Base-by-base conservation (phyloP, 2,329 filamentous ascomycete genomes). In the Coleophoma crateriformis region DNA sequence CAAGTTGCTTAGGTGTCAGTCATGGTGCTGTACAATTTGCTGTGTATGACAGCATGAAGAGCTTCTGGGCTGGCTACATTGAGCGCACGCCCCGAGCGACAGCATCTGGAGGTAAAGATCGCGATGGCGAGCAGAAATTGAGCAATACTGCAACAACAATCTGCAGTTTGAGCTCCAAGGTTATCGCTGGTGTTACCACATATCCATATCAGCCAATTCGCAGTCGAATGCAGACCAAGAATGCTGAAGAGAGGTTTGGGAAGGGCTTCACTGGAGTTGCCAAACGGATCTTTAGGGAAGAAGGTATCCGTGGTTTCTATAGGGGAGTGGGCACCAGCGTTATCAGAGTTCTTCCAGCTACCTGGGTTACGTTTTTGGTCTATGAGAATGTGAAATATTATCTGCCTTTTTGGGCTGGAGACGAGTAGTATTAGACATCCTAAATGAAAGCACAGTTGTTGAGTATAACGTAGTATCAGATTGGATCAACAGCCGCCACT, bases 21-120 rank as follows among this genome's bases (percentile, higher is more conserved):
- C 94, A 99, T 67, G 92, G 92, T 38, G 91, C 92, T 3, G 85
- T 99, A 22, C 94, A 97, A 68, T 99, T 99, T 67, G 89, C 90
- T 69, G 89, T 94, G 17, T 99, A 99, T 68, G 94, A 99, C 66
- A 79, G 81, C 0, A 61, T 78, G 17, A 81, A 82, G 68, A 68
- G 73, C 47, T 57, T 74, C 50, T 67, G 64, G 64, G 49, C 53
- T 64, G 73, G 75, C 47, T 82, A 85, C 57, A 73, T 86, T 52
- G 71, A 75, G 1, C 64, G n/a, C 66, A 68, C 35, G 14, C 33
- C 53, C 57, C 14, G 33, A 54, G n/a, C 33, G 50, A 37, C 41
- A 17, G 3, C 47, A 37, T 3, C 33, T 49, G 12, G 39, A 7
- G 46, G 39, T 33, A n/a, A 44, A 4, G 43, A 33, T 7, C 43